Percentiles rank a stretch among this genome's conserved stretches.
Conservation (phyloP, 176 grass and related monocot species). For the Olyra latifolia region DNA sequence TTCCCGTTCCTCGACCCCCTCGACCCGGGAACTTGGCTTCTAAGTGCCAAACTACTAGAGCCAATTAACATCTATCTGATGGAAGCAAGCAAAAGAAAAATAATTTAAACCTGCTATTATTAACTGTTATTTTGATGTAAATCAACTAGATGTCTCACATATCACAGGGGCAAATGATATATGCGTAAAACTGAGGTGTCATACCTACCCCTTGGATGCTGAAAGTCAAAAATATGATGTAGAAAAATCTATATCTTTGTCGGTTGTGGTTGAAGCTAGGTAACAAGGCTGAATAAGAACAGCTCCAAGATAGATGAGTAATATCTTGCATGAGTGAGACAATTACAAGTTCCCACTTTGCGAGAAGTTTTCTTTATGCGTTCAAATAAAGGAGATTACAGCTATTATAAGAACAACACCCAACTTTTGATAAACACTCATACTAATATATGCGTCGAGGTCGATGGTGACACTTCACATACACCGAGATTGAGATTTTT, state of each 20-base stretch:
- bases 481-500: constrained; percentile 84
- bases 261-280: not conserved
- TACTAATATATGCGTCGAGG: constrained; percentile 5
- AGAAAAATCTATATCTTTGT: not conserved
- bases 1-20: too few species aligned
- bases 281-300: not conserved
- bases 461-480: constrained; percentile 25
- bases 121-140: not conserved
- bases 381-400: not conserved
- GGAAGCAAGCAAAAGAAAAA: too few species aligned
- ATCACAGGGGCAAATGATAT: not conserved
- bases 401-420: not conserved
- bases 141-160: not conserved
- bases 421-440: not conserved
- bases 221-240: not conserved
- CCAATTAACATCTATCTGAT: too few species aligned
- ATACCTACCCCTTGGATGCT: not conserved
- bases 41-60: too few species aligned
- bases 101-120: not conserved
- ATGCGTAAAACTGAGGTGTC: not conserved
- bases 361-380: not conserved
- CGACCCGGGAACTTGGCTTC: too few species aligned
- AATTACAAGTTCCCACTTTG: not conserved
- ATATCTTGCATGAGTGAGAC: not conserved
- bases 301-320: not conserved